phyloP scores from a whole-genome alignment of 2,329 filamentous ascomycete genomes.

The Clarireedia homoeocarpa region DNA sequence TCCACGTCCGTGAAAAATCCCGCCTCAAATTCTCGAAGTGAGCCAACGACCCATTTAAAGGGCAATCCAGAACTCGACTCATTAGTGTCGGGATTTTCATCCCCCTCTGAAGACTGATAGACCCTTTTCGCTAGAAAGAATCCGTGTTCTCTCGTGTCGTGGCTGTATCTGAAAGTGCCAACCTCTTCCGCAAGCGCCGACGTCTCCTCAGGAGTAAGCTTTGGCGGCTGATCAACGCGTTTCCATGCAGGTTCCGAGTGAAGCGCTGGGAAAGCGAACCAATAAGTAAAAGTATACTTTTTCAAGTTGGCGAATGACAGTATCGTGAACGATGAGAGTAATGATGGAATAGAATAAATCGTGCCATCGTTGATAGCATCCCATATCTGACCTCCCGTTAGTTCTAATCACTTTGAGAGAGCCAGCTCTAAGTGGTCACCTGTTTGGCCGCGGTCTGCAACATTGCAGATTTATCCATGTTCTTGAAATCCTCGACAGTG shows the following conservation, averaged over 20 bases:
- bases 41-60: constrained; percentile 72
- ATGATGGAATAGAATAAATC: constrained; percentile 88
- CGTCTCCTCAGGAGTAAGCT: constrained; percentile 62
- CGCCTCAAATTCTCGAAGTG: constrained; percentile 69
- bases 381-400: constrained; percentile 64
- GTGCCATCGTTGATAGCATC: constrained; percentile 94
- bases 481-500: constrained; percentile 87
- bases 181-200: constrained; percentile 72
- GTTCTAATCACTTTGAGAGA: constrained; percentile 10
- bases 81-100: constrained; percentile 44
- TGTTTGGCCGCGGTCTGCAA: constrained; percentile 72
- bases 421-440: constrained; percentile 38
- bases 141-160: constrained; percentile 78
- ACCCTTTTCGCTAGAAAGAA: constrained; percentile 91
- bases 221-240: constrained; percentile 40
- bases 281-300: constrained; percentile 96
- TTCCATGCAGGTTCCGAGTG: constrained; percentile 85
- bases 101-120: constrained; percentile 27
- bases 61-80: constrained; percentile 30
- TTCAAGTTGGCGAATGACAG: constrained; percentile 94
- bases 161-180: constrained; percentile 78
- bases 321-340: constrained; percentile 81
- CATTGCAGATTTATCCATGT: constrained; percentile 69
- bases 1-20: constrained; percentile 75
- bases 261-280: constrained; percentile 91